Evolutionary conservation across 495 filamentous ascomycete genomes (phyloP), one percentile per base, ranked within the genome.

Genomic region (Lasiosphaeria miniovina): DNA sequence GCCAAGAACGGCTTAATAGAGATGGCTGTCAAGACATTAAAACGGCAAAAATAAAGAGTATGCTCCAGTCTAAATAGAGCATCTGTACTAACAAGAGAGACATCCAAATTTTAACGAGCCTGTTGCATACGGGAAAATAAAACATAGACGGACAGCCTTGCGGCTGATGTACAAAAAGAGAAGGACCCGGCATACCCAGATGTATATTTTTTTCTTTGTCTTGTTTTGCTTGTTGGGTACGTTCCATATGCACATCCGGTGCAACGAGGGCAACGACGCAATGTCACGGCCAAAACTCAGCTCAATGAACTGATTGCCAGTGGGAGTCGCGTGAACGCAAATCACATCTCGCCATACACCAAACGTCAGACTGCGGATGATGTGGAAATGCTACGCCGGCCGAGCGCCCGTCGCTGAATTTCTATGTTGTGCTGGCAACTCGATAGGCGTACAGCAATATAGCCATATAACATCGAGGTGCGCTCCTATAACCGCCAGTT

Each of bases 21-120:
- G 61, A 96, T 98, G 88, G 93, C 91, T 62, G 83, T 87, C 67
- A 96, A 96, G 77, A 91, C 91, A 3, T 82, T 96, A 77, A 88
- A 91, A 68, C 83, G 94, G 66, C 83, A 91, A 68, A 96, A 96
- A 70, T 98, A 82, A 72, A 59, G 15, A 33, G 52, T n/a, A 34
- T 12, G 24, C 24, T 9, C 49, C 1, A 33, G 49, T 5, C 38
- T 43, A 4, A 35, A 4, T 12, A 32, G 11, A n/a, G 38, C 36
- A 55, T 53, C 8, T 61, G 52, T 61, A 61, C 52, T 55, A 61
- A 55, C 52, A 61, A 38, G 31, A 55, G 49, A 40, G 51, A 10
- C 4, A 34, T 53, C 5, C 32, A 15, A 14, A 2, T 31, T 53
- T 53, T 46, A 14, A 46, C 15, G 43, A n/a, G 12, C 51, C 0